Percentiles rank a stretch among this genome's conserved stretches.
Conservation (phyloP, 768 basidiomycete genomes). For the Russula virescens region DNA sequence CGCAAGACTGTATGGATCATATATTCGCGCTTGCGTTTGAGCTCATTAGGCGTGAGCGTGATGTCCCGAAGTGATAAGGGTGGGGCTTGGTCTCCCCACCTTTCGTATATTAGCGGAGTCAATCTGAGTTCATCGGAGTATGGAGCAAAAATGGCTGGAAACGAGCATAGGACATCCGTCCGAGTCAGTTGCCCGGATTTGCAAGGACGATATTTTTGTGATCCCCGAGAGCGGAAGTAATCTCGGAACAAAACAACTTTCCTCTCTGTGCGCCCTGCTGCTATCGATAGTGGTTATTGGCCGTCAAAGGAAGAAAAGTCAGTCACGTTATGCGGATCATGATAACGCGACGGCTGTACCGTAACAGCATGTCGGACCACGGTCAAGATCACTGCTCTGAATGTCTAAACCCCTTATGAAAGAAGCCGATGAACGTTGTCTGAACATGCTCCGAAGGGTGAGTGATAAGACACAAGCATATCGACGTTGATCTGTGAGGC, state of each 20-base stretch:
- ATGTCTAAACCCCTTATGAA: not conserved
- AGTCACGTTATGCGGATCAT: not conserved
- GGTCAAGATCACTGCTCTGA: not conserved
- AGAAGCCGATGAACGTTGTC: not conserved
- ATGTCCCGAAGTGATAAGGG: no score
- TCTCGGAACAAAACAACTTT: not conserved
- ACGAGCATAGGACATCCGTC: no score
- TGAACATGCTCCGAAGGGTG: not conserved
- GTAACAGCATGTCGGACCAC: not conserved
- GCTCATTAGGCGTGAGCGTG: no score
- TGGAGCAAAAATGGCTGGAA: no score
- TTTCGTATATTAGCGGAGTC: no score
- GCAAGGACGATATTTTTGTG: not conserved
- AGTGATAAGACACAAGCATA: not conserved
- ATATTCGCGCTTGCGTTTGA: no score
- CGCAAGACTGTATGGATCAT: no score
- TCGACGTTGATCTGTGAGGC: not conserved
- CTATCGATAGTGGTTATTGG: not conserved
- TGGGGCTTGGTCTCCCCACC: no score
- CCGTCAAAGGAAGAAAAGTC: not conserved
- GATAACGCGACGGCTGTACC: not conserved
- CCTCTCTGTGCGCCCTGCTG: not conserved
- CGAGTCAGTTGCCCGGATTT: not conserved
- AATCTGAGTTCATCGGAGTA: no score
- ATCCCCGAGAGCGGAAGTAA: not conserved